Evolutionary conservation across 2,329 filamentous ascomycete genomes (phyloP).

Genomic region (Shiraia sp.): DNA sequence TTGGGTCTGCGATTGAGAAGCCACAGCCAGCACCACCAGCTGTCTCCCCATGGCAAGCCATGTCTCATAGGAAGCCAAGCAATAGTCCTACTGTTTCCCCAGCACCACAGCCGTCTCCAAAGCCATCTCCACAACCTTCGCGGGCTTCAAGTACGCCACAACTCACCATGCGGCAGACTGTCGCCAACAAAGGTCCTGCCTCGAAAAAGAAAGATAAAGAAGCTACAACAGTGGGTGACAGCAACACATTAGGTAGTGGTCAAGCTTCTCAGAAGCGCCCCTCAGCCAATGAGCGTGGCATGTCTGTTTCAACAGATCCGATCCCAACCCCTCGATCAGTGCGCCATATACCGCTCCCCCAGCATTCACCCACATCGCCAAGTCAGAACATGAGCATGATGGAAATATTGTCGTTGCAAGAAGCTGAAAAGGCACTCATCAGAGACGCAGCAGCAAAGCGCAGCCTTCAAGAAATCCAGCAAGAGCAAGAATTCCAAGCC

Average conservation of each 20-base stretch:
- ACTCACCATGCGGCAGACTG: conserved; percentile 65
- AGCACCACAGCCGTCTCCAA: conserved; percentile 9
- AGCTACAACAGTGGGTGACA: conserved; percentile 12
- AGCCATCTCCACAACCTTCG: conserved; percentile 18
- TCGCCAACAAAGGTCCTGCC: conserved; percentile 43
- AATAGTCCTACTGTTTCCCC: conserved; percentile 17
- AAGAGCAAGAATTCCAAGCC: conserved; percentile 94
- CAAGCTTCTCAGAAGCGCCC: conserved; percentile 32
- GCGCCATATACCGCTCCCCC: conserved; percentile 56
- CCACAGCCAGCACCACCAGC: conserved; percentile 33
- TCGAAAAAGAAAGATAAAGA: conserved; percentile 34
- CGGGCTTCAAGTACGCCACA: conserved; percentile 49
- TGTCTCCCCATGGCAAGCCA: conserved; percentile 42
- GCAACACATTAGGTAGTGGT: conserved; percentile 13
- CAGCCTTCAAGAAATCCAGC: conserved; percentile 90
- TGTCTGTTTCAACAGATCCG: conserved; percentile 39
- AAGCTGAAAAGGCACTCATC: conserved; percentile 79
- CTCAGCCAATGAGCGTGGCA: conserved; percentile 34
- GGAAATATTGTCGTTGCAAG: conserved; percentile 87
- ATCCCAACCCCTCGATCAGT: conserved; percentile 50
- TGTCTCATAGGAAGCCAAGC: conserved; percentile 36
- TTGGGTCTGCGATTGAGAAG: conserved; percentile 31
- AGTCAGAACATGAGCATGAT: conserved; percentile 74
- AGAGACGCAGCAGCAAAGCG: conserved; percentile 85
- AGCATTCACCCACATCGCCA: conserved; percentile 64